Base-by-base conservation (phyloP, 805 yeast species). In the Ogataea wickerhamii region DNA sequence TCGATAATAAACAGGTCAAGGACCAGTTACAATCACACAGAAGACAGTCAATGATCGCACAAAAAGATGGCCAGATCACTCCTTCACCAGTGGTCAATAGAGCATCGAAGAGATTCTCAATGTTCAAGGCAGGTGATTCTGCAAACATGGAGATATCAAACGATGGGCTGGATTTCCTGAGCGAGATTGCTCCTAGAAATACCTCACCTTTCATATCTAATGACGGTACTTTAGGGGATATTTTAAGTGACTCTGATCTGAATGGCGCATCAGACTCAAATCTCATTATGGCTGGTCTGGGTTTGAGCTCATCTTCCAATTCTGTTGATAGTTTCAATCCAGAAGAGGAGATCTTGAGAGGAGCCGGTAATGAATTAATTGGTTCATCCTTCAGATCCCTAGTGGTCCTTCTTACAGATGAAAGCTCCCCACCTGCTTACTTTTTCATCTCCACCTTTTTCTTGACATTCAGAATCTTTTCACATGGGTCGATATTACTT, bases 311-410 rank as follows among this genome's bases (percentile, higher is more conserved):
- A 6, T 32, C 18, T 6, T 31, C 45, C 3, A 34, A 17, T 16
- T n/a, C 26, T 11, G 32, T 32, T 16, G 28, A 21, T 10, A 22
- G 16, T 13, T 51, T 47, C 32, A 40, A 52, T 29, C 45, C 49
- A 22, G 63, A 58, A 36, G 50, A 56, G 13, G 87, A 83, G 51
- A 60, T 80, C 14, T 55, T 76, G 31, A 66, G 73, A 31, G 79
- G 74, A 47, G 54, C 65, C 4, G 71, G 70, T 26, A 78, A 77
- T 2, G 70, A 68, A 35, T 56, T 83, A 17, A 55, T 80, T 31
- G 91, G 89, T 11, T 82, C 85, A 2, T 80, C 89, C 0, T 80
- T 83, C 56, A 74, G 78, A 47, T 84, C 87, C 0, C 64, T 84
- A 40, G 75, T 84, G 3, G 73, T 67, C 49, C 68, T 84, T 18